Conservation (phyloP, 148 eudicot species). For the Persicaria maculosa region DNA sequence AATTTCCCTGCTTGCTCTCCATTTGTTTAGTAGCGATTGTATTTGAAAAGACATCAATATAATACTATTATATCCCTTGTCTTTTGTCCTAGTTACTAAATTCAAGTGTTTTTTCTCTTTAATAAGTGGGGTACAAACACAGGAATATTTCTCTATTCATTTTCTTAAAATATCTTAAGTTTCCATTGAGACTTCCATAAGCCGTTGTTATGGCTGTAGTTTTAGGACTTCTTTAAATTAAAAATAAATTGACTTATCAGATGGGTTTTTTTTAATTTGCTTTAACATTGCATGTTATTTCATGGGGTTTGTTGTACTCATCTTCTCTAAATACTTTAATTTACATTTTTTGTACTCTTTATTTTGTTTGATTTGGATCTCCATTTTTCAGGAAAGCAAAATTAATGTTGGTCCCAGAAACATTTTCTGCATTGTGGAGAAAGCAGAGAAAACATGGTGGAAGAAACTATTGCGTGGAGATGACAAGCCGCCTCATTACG, state of each 20-base stretch:
- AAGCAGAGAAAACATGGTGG: conserved; percentile 91
- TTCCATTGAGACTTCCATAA: neutral
- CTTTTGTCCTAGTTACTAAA: neutral
- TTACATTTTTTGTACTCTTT: neutral
- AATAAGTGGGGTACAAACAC: too few relatives aligned
- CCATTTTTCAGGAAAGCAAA: conserved; percentile 64
- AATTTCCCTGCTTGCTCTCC: neutral
- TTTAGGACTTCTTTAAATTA: neutral
- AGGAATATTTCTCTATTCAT: neutral
- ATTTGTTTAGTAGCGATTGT: neutral
- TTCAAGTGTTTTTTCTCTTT: neutral
- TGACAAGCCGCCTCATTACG: conserved; percentile 74
- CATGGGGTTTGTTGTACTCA: neutral
- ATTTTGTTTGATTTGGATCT: neutral
- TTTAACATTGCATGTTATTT: neutral
- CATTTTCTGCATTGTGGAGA: conserved; percentile 73
- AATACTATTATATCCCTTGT: neutral
- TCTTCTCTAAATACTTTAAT: neutral
- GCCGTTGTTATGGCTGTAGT: neutral
- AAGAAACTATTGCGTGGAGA: conserved; percentile 60
- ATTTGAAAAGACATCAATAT: neutral
- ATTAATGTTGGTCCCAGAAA: conserved; percentile 63
- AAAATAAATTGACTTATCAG: neutral
- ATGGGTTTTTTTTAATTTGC: neutral
- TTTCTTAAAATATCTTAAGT: neutral